Evolutionary conservation across 1,284 basidiomycete species (phyloP).

Genomic region (Chiua sp.): DNA sequence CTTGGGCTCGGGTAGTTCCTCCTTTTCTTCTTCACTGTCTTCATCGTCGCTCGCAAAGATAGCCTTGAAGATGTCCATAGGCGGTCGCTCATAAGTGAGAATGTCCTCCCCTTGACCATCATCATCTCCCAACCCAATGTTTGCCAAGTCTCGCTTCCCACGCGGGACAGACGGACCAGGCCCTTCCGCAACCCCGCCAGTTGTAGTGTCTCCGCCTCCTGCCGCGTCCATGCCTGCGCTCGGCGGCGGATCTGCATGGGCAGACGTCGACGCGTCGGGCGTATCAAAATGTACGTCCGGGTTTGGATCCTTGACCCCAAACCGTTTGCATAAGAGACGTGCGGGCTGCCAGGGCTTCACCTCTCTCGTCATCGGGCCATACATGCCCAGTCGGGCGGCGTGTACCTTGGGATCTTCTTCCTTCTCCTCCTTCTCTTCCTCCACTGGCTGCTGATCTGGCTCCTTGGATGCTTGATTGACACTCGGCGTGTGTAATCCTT

Average conservation of each 20-base stretch:
- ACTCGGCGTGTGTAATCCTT: conserved; percentile 76
- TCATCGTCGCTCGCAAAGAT: conserved; percentile 93
- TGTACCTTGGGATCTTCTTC: conserved; percentile 76
- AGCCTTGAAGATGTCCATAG: conserved; percentile 94
- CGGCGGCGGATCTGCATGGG: conserved; percentile 18
- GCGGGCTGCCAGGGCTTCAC: conserved; percentile 80
- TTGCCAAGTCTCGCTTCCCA: conserved; percentile 63
- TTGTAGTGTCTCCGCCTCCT: conserved; percentile 21
- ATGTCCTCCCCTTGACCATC: conserved; percentile 87
- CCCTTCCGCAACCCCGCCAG: conserved; percentile 17
- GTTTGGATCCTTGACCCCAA: conserved; percentile 88
- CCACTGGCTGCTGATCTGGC: conserved; percentile 40
- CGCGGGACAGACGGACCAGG: conserved; percentile 11
- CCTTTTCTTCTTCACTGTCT: conserved; percentile 72
- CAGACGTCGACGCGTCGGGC: conserved; percentile 26
- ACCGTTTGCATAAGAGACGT: conserved; percentile 90
- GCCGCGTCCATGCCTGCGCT: not conserved
- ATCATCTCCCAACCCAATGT: conserved; percentile 89
- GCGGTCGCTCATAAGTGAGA: conserved; percentile 85
- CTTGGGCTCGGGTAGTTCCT: conserved; percentile 37
- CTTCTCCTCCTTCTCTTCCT: conserved; percentile 52
- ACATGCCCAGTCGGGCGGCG: conserved; percentile 88
- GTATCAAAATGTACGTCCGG: conserved; percentile 42
- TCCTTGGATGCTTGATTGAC: conserved; percentile 40
- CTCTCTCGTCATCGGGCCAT: conserved; percentile 84